Base-by-base conservation (phyloP, 2,329 filamentous ascomycete genomes). In the Pestalotiopsis sp. region DNA sequence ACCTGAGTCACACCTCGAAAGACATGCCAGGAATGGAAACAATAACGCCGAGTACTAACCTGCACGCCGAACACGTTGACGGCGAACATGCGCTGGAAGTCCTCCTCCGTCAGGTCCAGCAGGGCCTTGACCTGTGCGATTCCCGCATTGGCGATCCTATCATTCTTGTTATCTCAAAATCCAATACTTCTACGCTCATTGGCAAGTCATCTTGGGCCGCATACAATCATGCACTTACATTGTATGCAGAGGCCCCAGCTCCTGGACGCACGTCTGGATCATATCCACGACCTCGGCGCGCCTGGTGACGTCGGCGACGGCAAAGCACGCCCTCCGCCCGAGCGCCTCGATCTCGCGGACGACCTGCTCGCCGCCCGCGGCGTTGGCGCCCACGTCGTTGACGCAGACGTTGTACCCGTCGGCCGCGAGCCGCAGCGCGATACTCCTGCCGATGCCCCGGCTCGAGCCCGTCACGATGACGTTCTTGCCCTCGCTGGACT, bases 381-480 rank as follows among this genome's bases (percentile, higher is more conserved):
- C 78, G 71, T 90, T 88, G 14, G 84, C 81, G 36, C 81, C 71
- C 17, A 92, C 80, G 72, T 92, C 90, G 75, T 91, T 92, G 71
- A 92, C 81, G 74, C 88, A 90, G 64, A 93, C 82, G 72, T 89
- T 84, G 79, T 92, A 92, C 67, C 90, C 90, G 70, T 92, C 90
- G 25, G 83, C 79, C 5, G 90, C 90, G 17, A 92, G 83, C 2
- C 90, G 87, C 7, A 90, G 79, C 20, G 89, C 90, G 66, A 91
- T 90, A 23, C 88, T 84, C 73, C 87, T 88, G 61, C 89, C 89
- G 71, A 89, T 90, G 23, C 77, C 77, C 14, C 72, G 66, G 36
- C 72, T 72, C 3, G 77, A 74, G 4, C 77, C 77, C 1, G 77
- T 78, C 23, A 78, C 71, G 3, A 78, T 78, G 36, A 71, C 76